Evolutionary conservation across 2,329 filamentous ascomycete species (phyloP), one percentile per base, ranked within the genome.

Genomic region (Fusarium papillatum): DNA sequence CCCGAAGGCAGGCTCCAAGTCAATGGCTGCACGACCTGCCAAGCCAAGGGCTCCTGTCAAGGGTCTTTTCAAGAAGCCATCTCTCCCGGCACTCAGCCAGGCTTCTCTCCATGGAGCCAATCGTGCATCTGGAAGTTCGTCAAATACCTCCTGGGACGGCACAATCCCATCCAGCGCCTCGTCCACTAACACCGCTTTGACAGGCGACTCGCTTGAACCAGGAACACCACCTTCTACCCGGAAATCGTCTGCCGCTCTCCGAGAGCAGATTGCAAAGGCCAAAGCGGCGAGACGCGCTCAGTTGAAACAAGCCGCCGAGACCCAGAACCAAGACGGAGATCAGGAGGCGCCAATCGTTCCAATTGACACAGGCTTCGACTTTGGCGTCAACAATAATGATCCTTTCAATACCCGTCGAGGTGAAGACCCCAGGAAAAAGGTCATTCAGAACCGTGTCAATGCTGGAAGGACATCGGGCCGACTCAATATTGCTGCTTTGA

Each of bases 261-360:
- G 97, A 39, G 95, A 98, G 64, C 96, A 97, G 66, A 98, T 98
- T 74, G 95, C 96, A 43, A 96, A 96, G 79, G 96, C 97, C 1
- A 98, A 96, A 81, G 95, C 95, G 4, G 94, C 95, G 4, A 93
- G 91, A 68, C 90, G 92, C 73, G 92, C 90, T 14, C 85, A 86
- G 5, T 81, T 84, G 39, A 84, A 81, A 55, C 84, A 86, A 57
- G 75, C 79, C 10, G 76, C 83, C 10, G 79, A 71, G 4, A 70
- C 60, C 11, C 65, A 73, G 36, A 2, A 64, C 19, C 55, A 76
- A 5, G 50, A 76, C 2, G 26, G 38, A 1, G 71, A 68, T 6
- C 57, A 75, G 7, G 77, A 81, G 41, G 60, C 83, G 0, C 82
- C 87, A 0, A 84, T 90, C 2, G 78, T 89, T 16, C 86, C 89